Conservation (phyloP, 768 basidiomycete species). For the Hydnomerulius pinastri region DNA sequence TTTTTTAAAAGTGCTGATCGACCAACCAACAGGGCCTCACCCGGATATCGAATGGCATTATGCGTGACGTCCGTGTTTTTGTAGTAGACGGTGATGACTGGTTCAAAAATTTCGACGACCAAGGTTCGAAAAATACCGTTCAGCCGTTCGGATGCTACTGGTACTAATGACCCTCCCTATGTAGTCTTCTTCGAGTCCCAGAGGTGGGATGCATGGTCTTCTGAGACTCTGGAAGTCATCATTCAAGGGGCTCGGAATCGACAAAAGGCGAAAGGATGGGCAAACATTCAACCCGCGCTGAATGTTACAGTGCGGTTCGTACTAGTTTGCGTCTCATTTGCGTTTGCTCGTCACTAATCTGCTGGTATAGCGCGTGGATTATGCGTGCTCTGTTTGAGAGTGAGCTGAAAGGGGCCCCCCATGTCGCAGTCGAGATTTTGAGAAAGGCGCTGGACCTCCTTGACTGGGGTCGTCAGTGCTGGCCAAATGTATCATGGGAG, state of each 20-base stretch:
- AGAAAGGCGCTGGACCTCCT: slow-evolving; percentile 15
- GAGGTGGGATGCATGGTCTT: slow-evolving; percentile 18
- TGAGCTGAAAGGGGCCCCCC: slow-evolving; percentile 1
- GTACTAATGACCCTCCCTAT: neutral
- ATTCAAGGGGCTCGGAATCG: slow-evolving; percentile 25
- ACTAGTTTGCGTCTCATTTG: neutral
- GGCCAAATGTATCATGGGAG: slow-evolving; percentile 14
- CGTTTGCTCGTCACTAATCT: neutral
- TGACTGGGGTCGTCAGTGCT: slow-evolving; percentile 14
- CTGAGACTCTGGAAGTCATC: slow-evolving; percentile 12
- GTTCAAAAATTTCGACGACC: slow-evolving; percentile 21
- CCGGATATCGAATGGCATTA: slow-evolving; percentile 25
- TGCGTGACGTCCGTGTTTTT: slow-evolving; percentile 29
- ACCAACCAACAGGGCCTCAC: slow-evolving; percentile 14
- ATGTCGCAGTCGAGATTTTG: slow-evolving; percentile 9
- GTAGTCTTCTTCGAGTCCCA: slow-evolving; percentile 13
- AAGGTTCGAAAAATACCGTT: slow-evolving; percentile 23
- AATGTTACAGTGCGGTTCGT: slow-evolving; percentile 40
- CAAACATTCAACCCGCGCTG: slow-evolving; percentile 33
- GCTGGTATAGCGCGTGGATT: slow-evolving; percentile 18
- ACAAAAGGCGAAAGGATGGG: slow-evolving; percentile 25
- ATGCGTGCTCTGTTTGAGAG: slow-evolving; percentile 13
- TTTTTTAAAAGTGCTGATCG: neutral
- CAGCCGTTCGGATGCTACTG: too few relatives aligned
- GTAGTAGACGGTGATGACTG: slow-evolving; percentile 16